Evolutionary conservation across 2,329 filamentous ascomycete species (phyloP).

Genomic region (Talaromyces pinophilus): DNA sequence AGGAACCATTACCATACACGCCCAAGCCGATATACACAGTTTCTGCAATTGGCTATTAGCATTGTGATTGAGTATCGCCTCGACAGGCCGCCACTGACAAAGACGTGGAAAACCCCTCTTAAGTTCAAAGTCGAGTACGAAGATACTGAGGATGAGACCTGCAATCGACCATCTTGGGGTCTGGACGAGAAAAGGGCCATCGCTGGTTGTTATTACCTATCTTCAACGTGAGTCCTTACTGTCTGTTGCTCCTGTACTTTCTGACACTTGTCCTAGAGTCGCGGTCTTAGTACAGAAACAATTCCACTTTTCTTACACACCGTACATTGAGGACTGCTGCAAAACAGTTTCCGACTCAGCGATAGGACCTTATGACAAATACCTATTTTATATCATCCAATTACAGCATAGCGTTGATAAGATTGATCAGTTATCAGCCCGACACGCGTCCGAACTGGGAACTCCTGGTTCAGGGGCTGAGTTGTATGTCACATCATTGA

Average conservation of each 20-base stretch:
- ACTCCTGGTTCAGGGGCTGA: slow-evolving; percentile 28
- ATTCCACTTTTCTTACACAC: neutral
- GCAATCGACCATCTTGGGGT: slow-evolving; percentile 29
- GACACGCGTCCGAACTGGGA: neutral
- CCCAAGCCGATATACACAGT: slow-evolving; percentile 36
- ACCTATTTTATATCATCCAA: slow-evolving; percentile 34
- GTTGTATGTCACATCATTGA: slow-evolving; percentile 34
- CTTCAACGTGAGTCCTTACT: slow-evolving; percentile 39
- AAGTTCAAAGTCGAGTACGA: slow-evolving; percentile 31
- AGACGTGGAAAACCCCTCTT: slow-evolving; percentile 31
- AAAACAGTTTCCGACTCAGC: neutral
- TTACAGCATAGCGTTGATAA: slow-evolving; percentile 24
- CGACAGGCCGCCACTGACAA: slow-evolving; percentile 30
- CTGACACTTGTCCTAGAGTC: neutral
- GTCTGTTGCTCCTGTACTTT: neutral
- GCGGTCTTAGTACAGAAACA: slow-evolving; percentile 27
- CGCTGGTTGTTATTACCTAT: slow-evolving; percentile 48
- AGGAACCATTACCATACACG: slow-evolving; percentile 39
- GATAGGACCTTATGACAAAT: neutral
- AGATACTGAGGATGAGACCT: slow-evolving; percentile 20
- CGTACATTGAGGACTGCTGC: slow-evolving; percentile 1
- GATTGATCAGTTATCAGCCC: neutral
- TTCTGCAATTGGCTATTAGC: slow-evolving; percentile 41
- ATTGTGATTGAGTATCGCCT: slow-evolving; percentile 39
- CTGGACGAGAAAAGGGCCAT: slow-evolving; percentile 49